Conservation (phyloP, 371 early-diverging fungal genomes). For the Mucor irregularis region DNA sequence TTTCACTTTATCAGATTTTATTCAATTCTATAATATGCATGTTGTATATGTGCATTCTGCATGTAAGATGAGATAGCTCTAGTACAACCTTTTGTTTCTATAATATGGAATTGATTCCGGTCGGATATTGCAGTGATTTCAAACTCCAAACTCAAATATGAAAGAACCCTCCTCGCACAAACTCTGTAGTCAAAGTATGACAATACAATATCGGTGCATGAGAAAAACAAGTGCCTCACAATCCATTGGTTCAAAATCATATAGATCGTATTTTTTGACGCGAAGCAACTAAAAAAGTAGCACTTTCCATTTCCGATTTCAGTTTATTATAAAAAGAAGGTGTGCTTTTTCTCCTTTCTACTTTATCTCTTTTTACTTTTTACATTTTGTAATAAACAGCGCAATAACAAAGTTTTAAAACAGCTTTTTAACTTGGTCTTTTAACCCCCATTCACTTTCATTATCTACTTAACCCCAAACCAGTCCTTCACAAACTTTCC, state of each 20-base stretch:
- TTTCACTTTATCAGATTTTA: neutral
- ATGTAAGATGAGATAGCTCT: too few relatives aligned
- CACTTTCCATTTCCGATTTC: neutral
- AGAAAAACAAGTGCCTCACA: constrained; percentile 4
- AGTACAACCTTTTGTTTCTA: too few relatives aligned
- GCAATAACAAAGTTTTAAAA: neutral
- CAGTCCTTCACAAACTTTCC: neutral
- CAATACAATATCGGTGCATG: constrained; percentile 11
- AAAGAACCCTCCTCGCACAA: constrained; percentile 6
- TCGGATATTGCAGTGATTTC: constrained; percentile 5
- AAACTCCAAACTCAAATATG: neutral
- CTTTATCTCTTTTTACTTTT: constrained; percentile 2
- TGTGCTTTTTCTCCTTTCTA: neutral
- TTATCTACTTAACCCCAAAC: neutral
- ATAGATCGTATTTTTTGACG: constrained; percentile 6
- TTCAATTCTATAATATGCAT: too few relatives aligned
- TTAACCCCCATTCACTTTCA: neutral
- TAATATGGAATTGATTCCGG: constrained; percentile 3
- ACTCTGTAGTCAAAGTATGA: neutral
- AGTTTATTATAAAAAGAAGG: neutral
- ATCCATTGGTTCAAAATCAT: constrained; percentile 1
- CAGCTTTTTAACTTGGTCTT: too few relatives aligned
- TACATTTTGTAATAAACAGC: constrained; percentile 1
- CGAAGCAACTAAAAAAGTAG: constrained; percentile 4
- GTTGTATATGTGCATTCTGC: too few relatives aligned